A percentile compares a stretch with the other conserved stretches of the same genome.
Evolutionary conservation across 164 flowering plant genomes (phyloP).

Genomic region (Umbilicus rupestris): DNA sequence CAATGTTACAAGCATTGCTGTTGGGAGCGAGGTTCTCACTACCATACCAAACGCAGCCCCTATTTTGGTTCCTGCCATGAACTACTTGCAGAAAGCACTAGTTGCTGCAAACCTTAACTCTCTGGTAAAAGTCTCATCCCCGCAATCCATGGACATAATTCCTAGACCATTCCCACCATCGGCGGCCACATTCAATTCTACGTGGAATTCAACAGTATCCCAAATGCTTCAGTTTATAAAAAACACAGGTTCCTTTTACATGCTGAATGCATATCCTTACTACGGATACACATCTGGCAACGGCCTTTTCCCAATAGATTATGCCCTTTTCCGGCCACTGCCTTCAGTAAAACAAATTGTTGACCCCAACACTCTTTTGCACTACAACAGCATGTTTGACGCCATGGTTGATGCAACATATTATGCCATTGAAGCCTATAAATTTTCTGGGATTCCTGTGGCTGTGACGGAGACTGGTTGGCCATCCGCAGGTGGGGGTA

Average conservation of each 20-base stretch:
- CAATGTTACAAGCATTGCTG: slow-evolving; percentile 81
- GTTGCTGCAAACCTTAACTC: slow-evolving; percentile 49
- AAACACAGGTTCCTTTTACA: slow-evolving; percentile 63
- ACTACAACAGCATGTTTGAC: slow-evolving; percentile 83
- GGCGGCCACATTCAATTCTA: slow-evolving; percentile 69
- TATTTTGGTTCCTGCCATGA: slow-evolving; percentile 60
- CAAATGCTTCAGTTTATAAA: slow-evolving; percentile 76
- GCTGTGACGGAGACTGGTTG: slow-evolving; percentile 89
- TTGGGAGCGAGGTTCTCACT: slow-evolving; percentile 83
- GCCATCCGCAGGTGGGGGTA: slow-evolving; percentile 78
- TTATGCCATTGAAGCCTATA: slow-evolving; percentile 57
- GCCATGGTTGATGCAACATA: slow-evolving; percentile 95
- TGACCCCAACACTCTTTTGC: slow-evolving; percentile 88
- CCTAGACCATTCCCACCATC: slow-evolving; percentile 82
- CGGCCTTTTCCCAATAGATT: slow-evolving; percentile 87
- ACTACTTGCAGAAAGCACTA: slow-evolving; percentile 53
- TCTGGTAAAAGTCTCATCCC: slow-evolving; percentile 51
- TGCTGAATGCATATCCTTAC: slow-evolving; percentile 89
- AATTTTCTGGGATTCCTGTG: slow-evolving; percentile 64
- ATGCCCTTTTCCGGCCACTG: slow-evolving; percentile 67
- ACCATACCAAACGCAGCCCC: slow-evolving; percentile 66
- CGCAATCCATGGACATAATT: slow-evolving; percentile 68
- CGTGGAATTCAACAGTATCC: slow-evolving; percentile 63
- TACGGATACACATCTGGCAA: slow-evolving; percentile 54
- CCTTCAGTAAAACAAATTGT: slow-evolving; percentile 69